These are phyloP conservation scores for Vicia sativa DNA, from an alignment of 306 rosid genomes.

Conservation along the genomic window DNA sequence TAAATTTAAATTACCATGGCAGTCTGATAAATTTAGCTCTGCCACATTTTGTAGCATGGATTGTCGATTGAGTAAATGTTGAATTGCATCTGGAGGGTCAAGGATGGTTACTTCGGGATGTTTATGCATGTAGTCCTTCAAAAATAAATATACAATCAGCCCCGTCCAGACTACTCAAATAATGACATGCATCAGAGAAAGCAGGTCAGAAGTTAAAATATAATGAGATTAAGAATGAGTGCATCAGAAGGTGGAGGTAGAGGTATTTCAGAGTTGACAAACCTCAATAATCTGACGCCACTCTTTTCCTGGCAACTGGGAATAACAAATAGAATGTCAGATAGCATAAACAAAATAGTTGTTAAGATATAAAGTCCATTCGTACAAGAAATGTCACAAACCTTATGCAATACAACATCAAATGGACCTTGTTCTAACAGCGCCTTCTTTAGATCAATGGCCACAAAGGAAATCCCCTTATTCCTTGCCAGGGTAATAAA, in stretches of 20 bases:
- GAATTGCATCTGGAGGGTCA: constrained; percentile 57
- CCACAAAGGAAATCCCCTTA: constrained; percentile 50
- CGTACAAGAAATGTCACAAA: constrained; percentile 35
- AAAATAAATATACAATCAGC: constrained; percentile 24
- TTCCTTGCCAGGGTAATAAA: constrained; percentile 46
- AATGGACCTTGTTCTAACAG: constrained; percentile 56
- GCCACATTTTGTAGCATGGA: constrained; percentile 61
- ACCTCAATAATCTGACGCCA: constrained; percentile 53
- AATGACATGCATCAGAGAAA: neutral
- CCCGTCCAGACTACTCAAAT: neutral
- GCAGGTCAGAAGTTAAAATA: too few relatives aligned
- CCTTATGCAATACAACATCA: constrained; percentile 56
- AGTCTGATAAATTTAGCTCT: constrained; percentile 52
- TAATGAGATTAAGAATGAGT: too few relatives aligned
- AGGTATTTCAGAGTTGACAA: constrained; percentile 43
- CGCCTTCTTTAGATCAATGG: constrained; percentile 51
- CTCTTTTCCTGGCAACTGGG: constrained; percentile 51
- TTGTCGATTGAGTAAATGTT: constrained; percentile 55
- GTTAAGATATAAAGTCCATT: neutral
- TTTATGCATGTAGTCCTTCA: constrained; percentile 51
- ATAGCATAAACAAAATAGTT: neutral
- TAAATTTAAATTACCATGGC: constrained; percentile 45
- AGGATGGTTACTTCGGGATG: constrained; percentile 50
- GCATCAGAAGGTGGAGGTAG: constrained; percentile 28
- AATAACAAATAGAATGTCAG: constrained; percentile 40